Percentiles rank a stretch among this genome's conserved stretches.
phyloP scores from a whole-genome alignment of 2,329 filamentous ascomycete genomes.

The Hymenoscyphus linearis region DNA sequence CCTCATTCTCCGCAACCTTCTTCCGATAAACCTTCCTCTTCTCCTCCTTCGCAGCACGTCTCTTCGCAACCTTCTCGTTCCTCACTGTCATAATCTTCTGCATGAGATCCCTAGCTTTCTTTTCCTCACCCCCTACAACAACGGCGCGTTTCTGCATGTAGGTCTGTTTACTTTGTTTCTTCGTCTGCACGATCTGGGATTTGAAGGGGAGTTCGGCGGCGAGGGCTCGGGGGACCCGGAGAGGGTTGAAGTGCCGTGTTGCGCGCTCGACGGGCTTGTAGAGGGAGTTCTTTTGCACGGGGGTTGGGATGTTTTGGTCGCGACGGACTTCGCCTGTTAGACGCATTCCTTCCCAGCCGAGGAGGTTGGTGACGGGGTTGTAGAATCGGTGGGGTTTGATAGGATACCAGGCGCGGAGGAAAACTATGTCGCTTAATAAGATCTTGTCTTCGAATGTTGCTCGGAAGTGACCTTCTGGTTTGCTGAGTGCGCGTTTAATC shows the following conservation, averaged over 20 bases:
- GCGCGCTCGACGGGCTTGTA: slow-evolving; percentile 68
- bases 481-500: slow-evolving; percentile 90
- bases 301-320: slow-evolving; percentile 68
- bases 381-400: slow-evolving; percentile 95
- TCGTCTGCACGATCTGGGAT: slow-evolving; percentile 79
- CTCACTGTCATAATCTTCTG: slow-evolving; percentile 86
- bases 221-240: slow-evolving; percentile 68
- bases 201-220: slow-evolving; percentile 87
- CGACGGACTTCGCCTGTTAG: slow-evolving; percentile 87
- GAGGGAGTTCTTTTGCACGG: slow-evolving; percentile 74
- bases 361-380: slow-evolving; percentile 89
- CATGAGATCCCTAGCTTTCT: slow-evolving; percentile 80
- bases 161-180: slow-evolving; percentile 72
- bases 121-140: slow-evolving; percentile 80
- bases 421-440: slow-evolving; percentile 92
- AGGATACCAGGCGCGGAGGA: slow-evolving; percentile 94
- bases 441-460: slow-evolving; percentile 99
- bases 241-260: slow-evolving; percentile 70
- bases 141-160: slow-evolving; percentile 96
- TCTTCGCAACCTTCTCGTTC: slow-evolving; percentile 85
- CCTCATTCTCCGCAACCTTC: slow-evolving; percentile 74
- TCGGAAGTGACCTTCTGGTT: slow-evolving; percentile 92
- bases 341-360: slow-evolving; percentile 90
- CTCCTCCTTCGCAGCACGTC: slow-evolving; percentile 82
- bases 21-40: slow-evolving; percentile 72